phyloP scores from a whole-genome alignment of 176 grass and related monocot genomes.

The Raddia guianensis region DNA sequence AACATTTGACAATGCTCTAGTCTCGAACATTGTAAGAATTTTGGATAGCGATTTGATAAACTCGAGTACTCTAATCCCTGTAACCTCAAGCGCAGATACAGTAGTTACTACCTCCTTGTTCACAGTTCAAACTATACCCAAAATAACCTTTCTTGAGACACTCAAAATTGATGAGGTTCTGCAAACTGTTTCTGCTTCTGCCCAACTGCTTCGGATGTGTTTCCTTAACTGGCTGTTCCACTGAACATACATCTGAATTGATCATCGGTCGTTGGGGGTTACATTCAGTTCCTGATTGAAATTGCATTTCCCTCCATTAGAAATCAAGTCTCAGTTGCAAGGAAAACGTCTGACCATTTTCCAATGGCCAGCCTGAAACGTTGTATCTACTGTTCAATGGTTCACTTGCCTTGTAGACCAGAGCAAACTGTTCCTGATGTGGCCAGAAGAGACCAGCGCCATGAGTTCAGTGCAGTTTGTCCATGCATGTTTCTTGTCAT shows the following conservation, averaged over 20 bases:
- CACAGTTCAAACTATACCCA: background rate
- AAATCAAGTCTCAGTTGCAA: conserved; percentile 32
- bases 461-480: conserved; percentile 37
- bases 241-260: background rate
- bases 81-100: background rate
- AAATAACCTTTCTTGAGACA: background rate
- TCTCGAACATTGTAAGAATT: background rate
- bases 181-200: background rate
- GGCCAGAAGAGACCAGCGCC: conserved; percentile 37
- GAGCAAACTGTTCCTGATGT: conserved; percentile 31
- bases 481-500: conserved; percentile 29
- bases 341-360: conserved; percentile 13
- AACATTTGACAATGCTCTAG: conserved; percentile 17
- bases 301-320: background rate
- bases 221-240: background rate
- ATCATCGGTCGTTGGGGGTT: background rate
- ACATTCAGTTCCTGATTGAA: background rate
- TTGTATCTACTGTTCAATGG: background rate
- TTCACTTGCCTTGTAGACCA: conserved; percentile 14
- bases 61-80: background rate
- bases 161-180: background rate
- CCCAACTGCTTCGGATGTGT: background rate
- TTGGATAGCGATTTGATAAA: background rate
- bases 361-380: conserved; percentile 16
- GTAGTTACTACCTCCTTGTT: background rate